Conservation (phyloP, 805 yeast genomes). For the Yarrowia deformans region DNA sequence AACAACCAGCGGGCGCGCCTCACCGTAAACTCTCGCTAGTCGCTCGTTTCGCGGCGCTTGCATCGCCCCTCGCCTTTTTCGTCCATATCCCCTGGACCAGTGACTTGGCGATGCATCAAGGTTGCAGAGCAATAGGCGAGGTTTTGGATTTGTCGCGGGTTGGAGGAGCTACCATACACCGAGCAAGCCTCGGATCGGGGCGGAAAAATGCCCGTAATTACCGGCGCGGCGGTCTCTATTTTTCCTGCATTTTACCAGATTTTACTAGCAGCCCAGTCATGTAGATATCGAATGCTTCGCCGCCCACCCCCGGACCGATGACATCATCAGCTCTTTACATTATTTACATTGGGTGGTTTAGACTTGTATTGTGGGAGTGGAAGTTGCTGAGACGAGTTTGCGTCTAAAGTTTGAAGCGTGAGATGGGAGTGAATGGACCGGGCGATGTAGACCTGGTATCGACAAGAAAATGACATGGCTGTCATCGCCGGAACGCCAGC, state of each 20-base stretch:
- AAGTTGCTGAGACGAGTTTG: conserved; percentile 26
- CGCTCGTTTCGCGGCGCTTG: neutral
- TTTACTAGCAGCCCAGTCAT: neutral
- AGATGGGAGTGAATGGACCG: neutral
- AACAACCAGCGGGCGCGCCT: neutral
- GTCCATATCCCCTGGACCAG: conserved; percentile 6
- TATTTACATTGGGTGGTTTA: conserved; percentile 20
- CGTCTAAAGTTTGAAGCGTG: conserved; percentile 25
- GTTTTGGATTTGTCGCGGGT: conserved; percentile 18
- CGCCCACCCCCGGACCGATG: conserved; percentile 35
- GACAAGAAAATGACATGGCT: neutral
- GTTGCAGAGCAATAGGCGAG: conserved; percentile 30
- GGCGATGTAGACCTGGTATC: neutral
- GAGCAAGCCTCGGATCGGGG: neutral
- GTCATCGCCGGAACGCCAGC: neutral
- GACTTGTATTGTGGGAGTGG: conserved; percentile 21
- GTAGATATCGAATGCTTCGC: neutral
- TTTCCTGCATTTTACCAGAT: neutral
- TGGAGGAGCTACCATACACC: conserved; percentile 8
- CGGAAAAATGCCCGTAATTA: neutral
- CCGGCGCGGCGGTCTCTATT: neutral
- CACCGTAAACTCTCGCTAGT: neutral
- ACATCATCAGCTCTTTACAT: conserved; percentile 31
- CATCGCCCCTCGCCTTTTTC: neutral
- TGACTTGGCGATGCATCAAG: conserved; percentile 28